Conservation (phyloP, 2,329 filamentous ascomycete species). For the Beauveria sp. region DNA sequence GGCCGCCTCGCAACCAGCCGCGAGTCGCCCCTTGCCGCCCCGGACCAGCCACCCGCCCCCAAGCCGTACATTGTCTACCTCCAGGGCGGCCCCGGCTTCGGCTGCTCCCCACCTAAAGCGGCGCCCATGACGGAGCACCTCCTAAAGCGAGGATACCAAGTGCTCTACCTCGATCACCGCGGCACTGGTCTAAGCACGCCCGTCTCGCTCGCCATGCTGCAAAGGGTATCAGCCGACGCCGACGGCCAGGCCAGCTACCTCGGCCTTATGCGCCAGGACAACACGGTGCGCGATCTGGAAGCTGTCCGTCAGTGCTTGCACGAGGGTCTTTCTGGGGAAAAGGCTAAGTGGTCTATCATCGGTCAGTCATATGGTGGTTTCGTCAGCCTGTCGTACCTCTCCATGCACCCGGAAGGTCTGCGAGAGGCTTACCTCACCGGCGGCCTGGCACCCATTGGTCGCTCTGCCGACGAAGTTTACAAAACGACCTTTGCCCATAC, state of each 20-base stretch:
- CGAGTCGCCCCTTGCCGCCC: constrained; percentile 50
- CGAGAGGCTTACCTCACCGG: constrained; percentile 80
- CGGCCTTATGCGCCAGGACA: constrained; percentile 80
- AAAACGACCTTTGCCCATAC: constrained; percentile 62
- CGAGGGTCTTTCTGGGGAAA: constrained; percentile 56
- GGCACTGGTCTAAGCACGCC: constrained; percentile 82
- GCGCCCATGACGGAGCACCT: constrained; percentile 62
- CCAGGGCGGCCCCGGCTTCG: constrained; percentile 79
- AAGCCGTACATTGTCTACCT: constrained; percentile 64
- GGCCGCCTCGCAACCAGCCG: constrained; percentile 64
- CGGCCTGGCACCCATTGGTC: constrained; percentile 70
- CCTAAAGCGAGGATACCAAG: constrained; percentile 74
- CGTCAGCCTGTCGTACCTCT: constrained; percentile 75
- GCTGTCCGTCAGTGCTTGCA: constrained; percentile 73
- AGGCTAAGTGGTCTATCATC: constrained; percentile 75
- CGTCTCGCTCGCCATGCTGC: constrained; percentile 65
- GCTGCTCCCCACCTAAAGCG: constrained; percentile 67
- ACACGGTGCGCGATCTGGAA: constrained; percentile 82
- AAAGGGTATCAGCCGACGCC: constrained; percentile 46
- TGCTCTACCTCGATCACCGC: constrained; percentile 82
- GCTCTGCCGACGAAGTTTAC: constrained; percentile 69
- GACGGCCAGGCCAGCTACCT: constrained; percentile 71
- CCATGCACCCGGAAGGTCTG: constrained; percentile 67
- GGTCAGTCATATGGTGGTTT: constrained; percentile 94
- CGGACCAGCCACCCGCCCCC: constrained; percentile 27